Evolutionary conservation across 768 basidiomycete species (phyloP).

Genomic region (Favolaschia claudopus): DNA sequence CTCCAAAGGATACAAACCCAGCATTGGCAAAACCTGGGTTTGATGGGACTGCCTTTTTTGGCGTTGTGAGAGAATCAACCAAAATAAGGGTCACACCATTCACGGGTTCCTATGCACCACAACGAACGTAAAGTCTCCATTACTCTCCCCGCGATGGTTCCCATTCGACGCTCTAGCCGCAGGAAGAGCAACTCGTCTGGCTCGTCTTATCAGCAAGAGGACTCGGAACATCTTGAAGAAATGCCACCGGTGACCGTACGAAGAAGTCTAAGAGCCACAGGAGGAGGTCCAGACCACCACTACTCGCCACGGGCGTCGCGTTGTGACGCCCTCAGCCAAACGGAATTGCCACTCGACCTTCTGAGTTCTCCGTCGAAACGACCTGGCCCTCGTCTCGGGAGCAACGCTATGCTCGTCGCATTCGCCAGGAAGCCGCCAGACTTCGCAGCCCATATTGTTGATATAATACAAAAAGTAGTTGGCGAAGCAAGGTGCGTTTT

Average conservation of each 20-base stretch:
- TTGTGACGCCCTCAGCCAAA: constrained; percentile 33
- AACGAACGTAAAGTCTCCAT: constrained; percentile 11
- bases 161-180: constrained; percentile 45
- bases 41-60: no score
- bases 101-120: no score
- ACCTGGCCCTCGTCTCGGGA: constrained; percentile 26
- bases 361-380: constrained; percentile 19
- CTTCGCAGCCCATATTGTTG: no score
- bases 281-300: constrained; percentile 31
- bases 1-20: no score
- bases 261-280: constrained; percentile 43
- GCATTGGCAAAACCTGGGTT: no score
- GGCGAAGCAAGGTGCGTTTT: no score
- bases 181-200: constrained; percentile 48
- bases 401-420: constrained; percentile 54
- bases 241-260: constrained; percentile 40
- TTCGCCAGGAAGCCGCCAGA: constrained; percentile 59
- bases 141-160: constrained; percentile 16
- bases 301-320: constrained; percentile 49
- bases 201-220: constrained; percentile 59
- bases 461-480: no score
- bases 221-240: constrained; percentile 48
- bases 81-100: constrained; percentile 12
- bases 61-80: no score
- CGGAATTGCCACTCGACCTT: constrained; percentile 21